Conservation (phyloP, 2,329 filamentous ascomycete genomes). For the Aureobasidium sp. region DNA sequence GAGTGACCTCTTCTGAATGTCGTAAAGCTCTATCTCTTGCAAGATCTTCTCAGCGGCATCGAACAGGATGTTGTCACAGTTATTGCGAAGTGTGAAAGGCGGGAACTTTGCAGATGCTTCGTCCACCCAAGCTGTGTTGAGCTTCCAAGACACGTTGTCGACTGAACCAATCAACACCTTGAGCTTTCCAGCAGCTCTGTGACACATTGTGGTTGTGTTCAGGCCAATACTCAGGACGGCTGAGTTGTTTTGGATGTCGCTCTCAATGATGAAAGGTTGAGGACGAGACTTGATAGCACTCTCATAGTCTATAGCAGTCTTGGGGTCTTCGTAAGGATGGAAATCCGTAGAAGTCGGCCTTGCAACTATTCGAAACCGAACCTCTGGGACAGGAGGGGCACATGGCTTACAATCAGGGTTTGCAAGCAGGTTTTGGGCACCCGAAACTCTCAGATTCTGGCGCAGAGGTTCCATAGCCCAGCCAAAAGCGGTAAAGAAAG, state of each 20-base stretch:
- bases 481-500: constrained; percentile 26
- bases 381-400: constrained; percentile 32
- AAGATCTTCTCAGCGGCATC: background rate
- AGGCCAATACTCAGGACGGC: constrained; percentile 21
- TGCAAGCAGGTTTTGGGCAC: background rate
- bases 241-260: background rate
- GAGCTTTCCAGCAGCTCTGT: constrained; percentile 24
- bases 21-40: constrained; percentile 37
- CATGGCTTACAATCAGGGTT: constrained; percentile 24
- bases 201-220: constrained; percentile 26
- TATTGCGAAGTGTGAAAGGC: constrained; percentile 42
- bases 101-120: constrained; percentile 29
- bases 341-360: constrained; percentile 19
- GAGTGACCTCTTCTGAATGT: constrained; percentile 50
- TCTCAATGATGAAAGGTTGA: constrained; percentile 20
- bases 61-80: constrained; percentile 19
- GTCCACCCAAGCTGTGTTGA: constrained; percentile 39
- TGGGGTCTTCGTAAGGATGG: constrained; percentile 45
- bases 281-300: constrained; percentile 45
- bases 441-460: background rate
- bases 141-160: constrained; percentile 36
- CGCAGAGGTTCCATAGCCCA: constrained; percentile 25
- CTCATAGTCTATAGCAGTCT: constrained; percentile 46
- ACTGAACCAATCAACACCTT: background rate
- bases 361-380: constrained; percentile 33